Evolutionary conservation across 1,284 basidiomycete species (phyloP).

Genomic region (Cryptococcus jaspeensis): DNA sequence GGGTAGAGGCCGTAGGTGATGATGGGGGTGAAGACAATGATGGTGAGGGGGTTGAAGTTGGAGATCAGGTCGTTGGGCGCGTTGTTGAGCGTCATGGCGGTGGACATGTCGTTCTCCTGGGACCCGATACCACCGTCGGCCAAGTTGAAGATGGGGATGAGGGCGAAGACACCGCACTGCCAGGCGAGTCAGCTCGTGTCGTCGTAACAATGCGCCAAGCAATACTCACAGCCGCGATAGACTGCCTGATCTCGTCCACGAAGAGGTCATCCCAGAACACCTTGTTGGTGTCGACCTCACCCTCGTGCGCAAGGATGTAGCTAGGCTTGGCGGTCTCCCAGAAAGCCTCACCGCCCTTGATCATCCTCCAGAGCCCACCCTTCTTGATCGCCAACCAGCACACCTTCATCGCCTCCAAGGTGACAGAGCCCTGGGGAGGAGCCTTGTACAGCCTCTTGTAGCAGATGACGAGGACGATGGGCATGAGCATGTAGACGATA

Average conservation of each 20-base stretch:
- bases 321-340: conserved; percentile 54
- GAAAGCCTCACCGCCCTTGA: conserved; percentile 43
- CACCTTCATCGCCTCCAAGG: conserved; percentile 46
- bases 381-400: conserved; percentile 26
- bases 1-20: conserved; percentile 54
- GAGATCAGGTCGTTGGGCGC: conserved; percentile 55
- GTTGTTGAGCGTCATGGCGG: conserved; percentile 49
- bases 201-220: no score
- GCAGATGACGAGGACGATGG: conserved; percentile 51
- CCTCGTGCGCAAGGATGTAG: conserved; percentile 36
- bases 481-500: conserved; percentile 53
- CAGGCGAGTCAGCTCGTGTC: no score
- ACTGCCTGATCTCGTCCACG: conserved; percentile 54
- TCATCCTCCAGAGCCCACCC: conserved; percentile 30
- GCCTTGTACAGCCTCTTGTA: conserved; percentile 51
- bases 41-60: conserved; percentile 54
- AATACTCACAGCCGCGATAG: conserved; percentile 43
- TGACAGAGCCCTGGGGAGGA: conserved; percentile 54
- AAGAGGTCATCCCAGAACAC: conserved; percentile 56
- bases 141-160: conserved; percentile 55
- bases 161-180: conserved; percentile 51
- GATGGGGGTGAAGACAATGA: conserved; percentile 53
- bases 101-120: conserved; percentile 50
- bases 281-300: conserved; percentile 34
- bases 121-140: conserved; percentile 54